Percentiles rank a stretch among this genome's conserved stretches.
phyloP scores from a whole-genome alignment of 164 flowering plant species.

The Annona cherimola region DNA sequence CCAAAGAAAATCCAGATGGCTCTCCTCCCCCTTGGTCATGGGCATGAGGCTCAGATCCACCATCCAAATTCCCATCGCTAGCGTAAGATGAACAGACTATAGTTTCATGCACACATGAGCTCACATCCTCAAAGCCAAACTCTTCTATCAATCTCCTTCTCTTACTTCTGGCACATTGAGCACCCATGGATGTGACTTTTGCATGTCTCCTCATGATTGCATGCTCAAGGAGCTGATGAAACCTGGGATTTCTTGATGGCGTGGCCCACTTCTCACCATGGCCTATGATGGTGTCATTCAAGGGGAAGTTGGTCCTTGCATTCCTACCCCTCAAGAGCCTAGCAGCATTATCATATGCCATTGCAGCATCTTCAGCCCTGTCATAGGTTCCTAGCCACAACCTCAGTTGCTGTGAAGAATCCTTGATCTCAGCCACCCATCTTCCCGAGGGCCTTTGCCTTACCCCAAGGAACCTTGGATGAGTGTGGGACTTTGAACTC shows the following conservation, averaged over 20 bases:
- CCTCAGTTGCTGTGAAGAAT: constrained; percentile 48
- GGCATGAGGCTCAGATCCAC: background rate
- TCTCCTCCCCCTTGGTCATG: constrained; percentile 6
- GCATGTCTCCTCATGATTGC: constrained; percentile 40
- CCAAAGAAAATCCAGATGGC: constrained; percentile 22
- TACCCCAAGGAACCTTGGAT: constrained; percentile 40
- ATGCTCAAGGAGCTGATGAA: constrained; percentile 36
- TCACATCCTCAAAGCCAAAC: constrained; percentile 7
- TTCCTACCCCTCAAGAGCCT: constrained; percentile 49
- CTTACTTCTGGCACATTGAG: constrained; percentile 1
- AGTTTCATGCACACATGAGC: constrained; percentile 36
- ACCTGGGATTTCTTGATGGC: constrained; percentile 33
- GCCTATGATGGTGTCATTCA: constrained; percentile 11
- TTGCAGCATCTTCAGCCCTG: constrained; percentile 50
- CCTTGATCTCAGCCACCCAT: constrained; percentile 63
- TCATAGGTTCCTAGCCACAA: constrained; percentile 61
- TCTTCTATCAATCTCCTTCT: constrained; percentile 4
- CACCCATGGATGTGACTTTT: constrained; percentile 6
- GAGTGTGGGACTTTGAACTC: constrained; percentile 5
- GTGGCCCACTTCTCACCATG: constrained; percentile 21
- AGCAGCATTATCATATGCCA: constrained; percentile 54
- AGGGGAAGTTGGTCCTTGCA: constrained; percentile 51
- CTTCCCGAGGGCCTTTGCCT: constrained; percentile 66
- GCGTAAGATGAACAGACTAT: constrained; percentile 28
- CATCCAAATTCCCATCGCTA: background rate